Conservation (phyloP, 2,329 filamentous ascomycete genomes). For the Pseudohalonectria lignicola region DNA sequence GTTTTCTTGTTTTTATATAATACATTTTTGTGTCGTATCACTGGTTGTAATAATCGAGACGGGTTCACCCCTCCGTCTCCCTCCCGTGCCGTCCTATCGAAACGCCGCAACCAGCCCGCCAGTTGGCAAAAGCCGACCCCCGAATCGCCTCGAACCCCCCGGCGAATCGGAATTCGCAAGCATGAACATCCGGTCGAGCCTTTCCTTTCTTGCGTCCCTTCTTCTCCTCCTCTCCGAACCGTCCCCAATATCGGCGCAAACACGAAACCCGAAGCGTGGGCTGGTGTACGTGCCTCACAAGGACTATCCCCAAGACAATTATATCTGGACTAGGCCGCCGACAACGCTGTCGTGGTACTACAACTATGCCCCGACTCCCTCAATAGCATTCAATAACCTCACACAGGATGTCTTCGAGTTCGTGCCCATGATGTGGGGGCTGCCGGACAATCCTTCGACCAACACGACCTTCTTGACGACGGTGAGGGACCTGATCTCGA, state of each 20-base stretch:
- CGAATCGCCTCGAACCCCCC: no score
- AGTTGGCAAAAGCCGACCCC: no score
- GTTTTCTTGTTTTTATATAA: no score
- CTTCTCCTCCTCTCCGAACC: slow-evolving; percentile 9
- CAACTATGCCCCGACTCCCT: slow-evolving; percentile 57
- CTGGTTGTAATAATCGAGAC: no score
- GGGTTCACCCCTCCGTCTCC: no score
- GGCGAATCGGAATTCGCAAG: no score
- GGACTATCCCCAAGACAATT: slow-evolving; percentile 47
- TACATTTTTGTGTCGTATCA: no score
- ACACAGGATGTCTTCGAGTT: slow-evolving; percentile 54
- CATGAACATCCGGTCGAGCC: slow-evolving; percentile 3
- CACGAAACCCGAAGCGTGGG: slow-evolving; percentile 48
- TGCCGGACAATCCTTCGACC: slow-evolving; percentile 26
- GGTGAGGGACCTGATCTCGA: slow-evolving; percentile 42
- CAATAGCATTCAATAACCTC: slow-evolving; percentile 33
- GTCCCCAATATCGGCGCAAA: slow-evolving; percentile 9
- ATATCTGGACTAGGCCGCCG: slow-evolving; percentile 46
- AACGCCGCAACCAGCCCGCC: no score
- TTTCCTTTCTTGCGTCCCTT: slow-evolving; percentile 8
- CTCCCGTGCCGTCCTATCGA: no score
- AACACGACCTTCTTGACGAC: slow-evolving; percentile 50
- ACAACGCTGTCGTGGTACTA: slow-evolving; percentile 74
- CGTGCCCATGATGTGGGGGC: slow-evolving; percentile 73
- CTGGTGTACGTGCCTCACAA: slow-evolving; percentile 55